phyloP scores from a whole-genome alignment of 495 filamentous ascomycete species.

The Aspergillus mulundensis region DNA sequence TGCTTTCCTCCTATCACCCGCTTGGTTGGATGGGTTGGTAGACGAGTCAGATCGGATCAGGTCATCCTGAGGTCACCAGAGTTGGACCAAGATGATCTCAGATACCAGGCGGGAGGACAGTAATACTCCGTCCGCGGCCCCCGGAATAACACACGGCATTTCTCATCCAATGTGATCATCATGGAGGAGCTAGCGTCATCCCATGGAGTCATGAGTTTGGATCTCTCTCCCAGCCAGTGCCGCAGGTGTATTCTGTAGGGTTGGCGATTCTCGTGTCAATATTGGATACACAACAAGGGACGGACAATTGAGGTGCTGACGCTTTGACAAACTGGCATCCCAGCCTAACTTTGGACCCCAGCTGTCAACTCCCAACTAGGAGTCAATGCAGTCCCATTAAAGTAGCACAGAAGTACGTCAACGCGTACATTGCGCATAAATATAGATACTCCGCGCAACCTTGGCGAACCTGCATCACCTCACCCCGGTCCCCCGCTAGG shows the following conservation, averaged over 20 bases:
- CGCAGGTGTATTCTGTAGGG: background rate
- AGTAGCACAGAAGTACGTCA: background rate
- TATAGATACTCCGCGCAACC: background rate
- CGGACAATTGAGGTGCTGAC: background rate
- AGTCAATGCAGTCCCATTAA: background rate
- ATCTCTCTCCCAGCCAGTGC: background rate
- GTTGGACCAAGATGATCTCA: background rate
- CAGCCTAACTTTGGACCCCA: background rate
- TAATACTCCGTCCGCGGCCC: background rate
- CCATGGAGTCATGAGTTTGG: background rate
- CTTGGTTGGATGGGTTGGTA: background rate
- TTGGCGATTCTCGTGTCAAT: background rate
- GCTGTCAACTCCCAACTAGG: background rate
- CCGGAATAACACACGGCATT: background rate
- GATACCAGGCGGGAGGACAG: background rate
- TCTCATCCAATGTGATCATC: background rate
- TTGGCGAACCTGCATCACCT: constrained; percentile 9
- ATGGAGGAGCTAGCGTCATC: background rate
- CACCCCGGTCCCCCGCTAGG: background rate
- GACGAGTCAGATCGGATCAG: background rate
- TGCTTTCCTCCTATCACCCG: background rate
- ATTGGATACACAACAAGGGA: background rate
- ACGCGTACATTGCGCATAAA: background rate
- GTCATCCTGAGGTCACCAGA: background rate
- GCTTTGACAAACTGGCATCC: background rate